Percentiles rank a stretch among this genome's conserved stretches.
Conservation (phyloP, 1,139 yeast species). For the Pichia sp. region DNA sequence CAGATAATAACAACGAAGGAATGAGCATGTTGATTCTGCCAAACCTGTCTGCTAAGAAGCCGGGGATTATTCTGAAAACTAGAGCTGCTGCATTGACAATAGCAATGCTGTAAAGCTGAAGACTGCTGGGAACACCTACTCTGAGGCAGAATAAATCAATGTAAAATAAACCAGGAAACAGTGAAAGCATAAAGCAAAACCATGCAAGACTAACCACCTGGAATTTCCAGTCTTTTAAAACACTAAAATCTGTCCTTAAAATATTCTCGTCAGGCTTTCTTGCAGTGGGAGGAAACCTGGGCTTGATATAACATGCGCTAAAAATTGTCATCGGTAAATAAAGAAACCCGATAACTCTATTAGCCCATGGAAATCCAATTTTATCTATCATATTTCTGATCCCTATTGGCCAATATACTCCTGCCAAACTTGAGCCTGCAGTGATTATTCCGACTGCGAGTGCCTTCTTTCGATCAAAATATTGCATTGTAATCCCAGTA, state of each 20-base stretch:
- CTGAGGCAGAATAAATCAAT: conserved; percentile 25
- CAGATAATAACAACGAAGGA: conserved; percentile 36
- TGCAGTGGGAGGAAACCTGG: conserved; percentile 28
- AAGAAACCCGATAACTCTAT: conserved; percentile 44
- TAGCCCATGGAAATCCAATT: conserved; percentile 52
- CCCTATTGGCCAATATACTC: conserved; percentile 49
- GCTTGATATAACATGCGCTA: conserved; percentile 32
- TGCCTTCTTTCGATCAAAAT: conserved; percentile 52
- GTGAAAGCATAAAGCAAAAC: conserved; percentile 17
- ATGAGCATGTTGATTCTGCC: conserved; percentile 45
- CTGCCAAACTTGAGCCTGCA: conserved; percentile 65
- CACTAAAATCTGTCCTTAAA: conserved; percentile 28
- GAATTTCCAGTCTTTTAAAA: conserved; percentile 34
- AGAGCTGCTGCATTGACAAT: conserved; percentile 40
- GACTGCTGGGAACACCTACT: conserved; percentile 26
- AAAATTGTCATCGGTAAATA: conserved; percentile 38
- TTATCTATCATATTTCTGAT: conserved; percentile 35
- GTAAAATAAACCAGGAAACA: conserved; percentile 20
- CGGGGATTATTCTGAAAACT: conserved; percentile 49
- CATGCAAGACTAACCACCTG: conserved; percentile 32
- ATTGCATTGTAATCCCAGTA: conserved; percentile 45
- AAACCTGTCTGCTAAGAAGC: conserved; percentile 41
- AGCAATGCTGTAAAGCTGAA: conserved; percentile 41
- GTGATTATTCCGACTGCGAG: conserved; percentile 56
- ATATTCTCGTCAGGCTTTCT: conserved; percentile 30